phyloP scores from a whole-genome alignment of 1,284 basidiomycete genomes.

The Leccinum subfulvum region DNA sequence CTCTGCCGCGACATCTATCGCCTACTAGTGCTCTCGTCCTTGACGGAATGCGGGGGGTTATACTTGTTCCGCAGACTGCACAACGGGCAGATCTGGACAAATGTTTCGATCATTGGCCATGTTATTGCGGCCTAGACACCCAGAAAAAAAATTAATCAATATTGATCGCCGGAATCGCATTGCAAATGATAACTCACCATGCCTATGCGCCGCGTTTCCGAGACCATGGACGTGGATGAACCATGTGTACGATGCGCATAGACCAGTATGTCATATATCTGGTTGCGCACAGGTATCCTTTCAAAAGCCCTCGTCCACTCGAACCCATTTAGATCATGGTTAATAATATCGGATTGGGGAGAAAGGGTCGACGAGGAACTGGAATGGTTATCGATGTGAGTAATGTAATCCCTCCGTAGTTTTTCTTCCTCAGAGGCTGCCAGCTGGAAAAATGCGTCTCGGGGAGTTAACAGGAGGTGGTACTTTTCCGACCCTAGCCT shows the following conservation, averaged over 20 bases:
- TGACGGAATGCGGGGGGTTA: conserved; percentile 20
- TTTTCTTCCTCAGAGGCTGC: conserved; percentile 48
- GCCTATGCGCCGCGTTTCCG: conserved; percentile 53
- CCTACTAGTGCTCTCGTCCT: conserved; percentile 19
- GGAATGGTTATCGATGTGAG: conserved; percentile 37
- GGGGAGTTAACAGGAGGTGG: conserved; percentile 56
- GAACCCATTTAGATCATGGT: conserved; percentile 29
- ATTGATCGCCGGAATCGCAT: conserved; percentile 1
- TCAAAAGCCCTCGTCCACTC: conserved; percentile 51
- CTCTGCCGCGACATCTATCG: conserved; percentile 7
- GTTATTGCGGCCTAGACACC: conserved; percentile 55
- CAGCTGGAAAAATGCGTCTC: conserved; percentile 57
- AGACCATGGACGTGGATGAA: conserved; percentile 52
- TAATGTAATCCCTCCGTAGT: conserved; percentile 42
- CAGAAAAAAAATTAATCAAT: conserved; percentile 8
- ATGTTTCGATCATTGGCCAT: conserved; percentile 73
- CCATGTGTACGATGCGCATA: conserved; percentile 63
- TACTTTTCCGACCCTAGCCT: conserved; percentile 58
- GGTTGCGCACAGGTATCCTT: conserved; percentile 60
- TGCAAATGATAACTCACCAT: conserved; percentile 46
- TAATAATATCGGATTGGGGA: conserved; percentile 22
- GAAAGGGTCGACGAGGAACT: conserved; percentile 20
- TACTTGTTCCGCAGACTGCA: conserved; percentile 45
- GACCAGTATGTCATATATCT: conserved; percentile 67
- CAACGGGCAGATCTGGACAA: conserved; percentile 59